Base-by-base conservation (phyloP, 2,329 filamentous ascomycete genomes). In the Xylaria sp. region DNA sequence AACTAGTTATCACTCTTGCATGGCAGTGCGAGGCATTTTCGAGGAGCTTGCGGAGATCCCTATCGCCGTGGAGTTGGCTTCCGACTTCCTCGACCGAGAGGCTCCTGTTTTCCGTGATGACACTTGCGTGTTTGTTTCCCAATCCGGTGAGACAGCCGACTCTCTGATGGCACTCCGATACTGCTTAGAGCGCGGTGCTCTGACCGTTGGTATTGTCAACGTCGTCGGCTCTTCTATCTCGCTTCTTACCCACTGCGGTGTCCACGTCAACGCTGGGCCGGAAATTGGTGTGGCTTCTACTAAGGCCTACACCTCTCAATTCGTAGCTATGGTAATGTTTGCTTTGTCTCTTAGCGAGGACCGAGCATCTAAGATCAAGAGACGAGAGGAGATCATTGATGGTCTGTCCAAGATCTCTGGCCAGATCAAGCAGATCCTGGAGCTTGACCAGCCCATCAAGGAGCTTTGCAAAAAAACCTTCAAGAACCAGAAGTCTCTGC, bases 311-410 rank as follows among this genome's bases (percentile, higher is more conserved):
- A 99, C 95, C 14, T 98, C 95, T 49, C 95, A 99, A 78, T 99
- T 98, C 79, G 92, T 99, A 75, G 96, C 95, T 78, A 97, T 99
- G 93, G 91, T 98, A 81, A 99, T 99, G 95, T 98, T 99, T 74
- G 95, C 95, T 6, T 84, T 99, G 67, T 97, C 94, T 31, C 87
- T 99, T 61, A 95, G 92, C 74, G 95, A 99, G 82, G 95, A 99
- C 79, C 92, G 95, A 72, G 92, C 94, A 43, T 97, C 93, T 71
- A 99, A 99, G 87, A 87, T 90, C 74, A 88, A 91, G 82, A 88
- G 94, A 75, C 91, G 95, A 33, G 89, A 95, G 79, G 94, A 97
- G 80, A 98, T 99, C 75, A 97, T 99, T 85, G 90, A 96, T 71
- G 94, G 95, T 73, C 88, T 99, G 31, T 84, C 86, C 73, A 90